Base-by-base conservation (phyloP, 2,329 filamentous ascomycete species). In the Neopestalotiopsis rosae region DNA sequence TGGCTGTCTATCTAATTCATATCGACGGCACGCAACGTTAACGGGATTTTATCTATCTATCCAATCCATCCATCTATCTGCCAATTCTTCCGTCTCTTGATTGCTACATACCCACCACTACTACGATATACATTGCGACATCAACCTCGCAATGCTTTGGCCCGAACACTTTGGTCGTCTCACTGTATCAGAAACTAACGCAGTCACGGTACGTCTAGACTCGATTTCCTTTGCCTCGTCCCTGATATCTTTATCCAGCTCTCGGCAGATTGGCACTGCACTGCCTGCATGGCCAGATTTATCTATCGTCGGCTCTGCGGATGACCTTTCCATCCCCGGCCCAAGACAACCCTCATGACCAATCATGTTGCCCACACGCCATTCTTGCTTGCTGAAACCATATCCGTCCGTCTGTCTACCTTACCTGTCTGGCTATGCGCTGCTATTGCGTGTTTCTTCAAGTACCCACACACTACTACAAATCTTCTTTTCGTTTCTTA, bases 221-320 rank as follows among this genome's bases (percentile, higher is more conserved):
- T 61, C 45, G 28, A 42, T 38, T 63, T 69, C 69, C 69, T 69
- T 58, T 69, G 57, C 70, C 45, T 52, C 45, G 45, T 52, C 45
- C 69, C 69, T 67, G 65, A 71, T 74, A 71, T 67, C 69, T 73
- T 74, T 74, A 73, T 72, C 73, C 74, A 75, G 59, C 67, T 74
- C 69, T 73, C 75, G 74, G 76, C 72, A 76, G 68, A 73, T 76
- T 70, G 69, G 69, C 69, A 69, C 63, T 66, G 59, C 30, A n/a
- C 45, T 69, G 67, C 71, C 69, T 71, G 66, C 69, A 61, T 62
- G 69, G 66, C 67, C 68, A 38, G 69, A 69, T 71, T 28, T 69
- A 71, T 70, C 71, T 71, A 68, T 73, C 70, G 69, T 77, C 77
- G 77, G 77, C 68, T 72, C 71, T 77, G 73, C 77, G 77, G 77